Base-by-base conservation (phyloP, 2,329 filamentous ascomycete species). In the Trichoderma sp. region DNA sequence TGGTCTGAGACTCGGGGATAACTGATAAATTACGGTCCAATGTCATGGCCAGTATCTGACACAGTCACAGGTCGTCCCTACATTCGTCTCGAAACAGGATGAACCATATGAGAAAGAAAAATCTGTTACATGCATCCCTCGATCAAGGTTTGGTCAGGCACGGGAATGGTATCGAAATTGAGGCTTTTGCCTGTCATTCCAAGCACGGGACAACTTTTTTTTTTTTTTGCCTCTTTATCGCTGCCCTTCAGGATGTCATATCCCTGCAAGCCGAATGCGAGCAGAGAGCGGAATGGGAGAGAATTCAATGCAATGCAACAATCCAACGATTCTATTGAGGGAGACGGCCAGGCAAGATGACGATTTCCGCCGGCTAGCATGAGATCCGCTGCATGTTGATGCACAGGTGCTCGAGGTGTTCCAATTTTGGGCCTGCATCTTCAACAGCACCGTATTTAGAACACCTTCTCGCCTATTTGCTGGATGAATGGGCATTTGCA, bases 1-100 rank as follows among this genome's bases (percentile, higher is more conserved):
- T 68, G 55, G 65, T 59, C 65, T 68, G 34, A 68, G 65, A 68
- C 55, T 68, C 58, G 53, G 23, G 36, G 20, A 28, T n/a, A 30
- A 32, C 23, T 63, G 23, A 15, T 12, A 47, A 23, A 47, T 63
- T 47, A 28, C 23, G 36, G 39, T 50, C 26, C 39, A 50, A 39
- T 36, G 61, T 11, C 30, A 58, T 32, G 65, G 65, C 65, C 15
- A 57, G 30, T 28, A 39, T 57, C 64, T 55, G 23, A 39, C 64
- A 67, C 43, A 47, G 43, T 47, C 43, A 47, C 43, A 47, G 43
- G 43, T 47, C 36, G 43, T 47, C 43, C 43, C 43, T 47, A 11
- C 43, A 11, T 47, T 32, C 17, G 55, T 12, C 55, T 59, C 58
- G 12, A 23, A 61, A 34, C 11, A 20, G 2, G 30, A 39, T 15